Conservation (phyloP, 2,329 filamentous ascomycete genomes). For the Phialocephala sp. region DNA sequence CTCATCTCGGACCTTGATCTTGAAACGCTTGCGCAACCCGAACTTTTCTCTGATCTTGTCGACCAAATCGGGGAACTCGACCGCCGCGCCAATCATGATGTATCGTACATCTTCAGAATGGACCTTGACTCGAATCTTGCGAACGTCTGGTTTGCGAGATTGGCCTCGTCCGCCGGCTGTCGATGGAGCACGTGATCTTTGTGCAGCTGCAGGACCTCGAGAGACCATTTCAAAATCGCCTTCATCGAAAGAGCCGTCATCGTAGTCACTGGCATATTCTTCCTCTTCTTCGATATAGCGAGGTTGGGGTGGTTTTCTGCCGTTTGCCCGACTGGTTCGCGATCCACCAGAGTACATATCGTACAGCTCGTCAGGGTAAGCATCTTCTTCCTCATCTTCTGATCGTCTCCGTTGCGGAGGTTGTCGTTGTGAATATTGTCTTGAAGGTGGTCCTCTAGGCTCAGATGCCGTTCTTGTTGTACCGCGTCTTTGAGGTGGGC, state of each 20-base stretch:
- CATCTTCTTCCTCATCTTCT: slow-evolving; percentile 59
- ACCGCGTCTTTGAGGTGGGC: slow-evolving; percentile 49
- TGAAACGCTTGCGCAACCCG: slow-evolving; percentile 75
- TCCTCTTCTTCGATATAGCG: slow-evolving; percentile 83
- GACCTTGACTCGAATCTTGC: slow-evolving; percentile 88
- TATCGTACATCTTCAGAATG: slow-evolving; percentile 91
- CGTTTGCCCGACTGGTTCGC: slow-evolving; percentile 46
- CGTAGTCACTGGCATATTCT: slow-evolving; percentile 74
- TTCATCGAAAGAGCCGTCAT: slow-evolving; percentile 73
- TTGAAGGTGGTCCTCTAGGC: slow-evolving; percentile 49
- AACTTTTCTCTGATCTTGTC: slow-evolving; percentile 88
- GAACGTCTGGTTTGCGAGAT: slow-evolving; percentile 69
- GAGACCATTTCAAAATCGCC: slow-evolving; percentile 82
- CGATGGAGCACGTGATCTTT: slow-evolving; percentile 47
- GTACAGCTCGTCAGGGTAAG: slow-evolving; percentile 65
- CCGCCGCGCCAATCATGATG: slow-evolving; percentile 78
- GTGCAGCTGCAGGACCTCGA: slow-evolving; percentile 51
- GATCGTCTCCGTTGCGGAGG: slow-evolving; percentile 37
- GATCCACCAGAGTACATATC: slow-evolving; percentile 64
- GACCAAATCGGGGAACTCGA: slow-evolving; percentile 79
- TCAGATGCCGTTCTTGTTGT: slow-evolving; percentile 58
- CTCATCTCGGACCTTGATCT: slow-evolving; percentile 88
- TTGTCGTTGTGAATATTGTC: slow-evolving; percentile 42
- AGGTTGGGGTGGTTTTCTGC: slow-evolving; percentile 52
- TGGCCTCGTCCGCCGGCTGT: slow-evolving; percentile 53